Evolutionary conservation across 2,329 filamentous ascomycete genomes (phyloP), one percentile per base, ranked within the genome.

Genomic region (Trichoderma sp.): DNA sequence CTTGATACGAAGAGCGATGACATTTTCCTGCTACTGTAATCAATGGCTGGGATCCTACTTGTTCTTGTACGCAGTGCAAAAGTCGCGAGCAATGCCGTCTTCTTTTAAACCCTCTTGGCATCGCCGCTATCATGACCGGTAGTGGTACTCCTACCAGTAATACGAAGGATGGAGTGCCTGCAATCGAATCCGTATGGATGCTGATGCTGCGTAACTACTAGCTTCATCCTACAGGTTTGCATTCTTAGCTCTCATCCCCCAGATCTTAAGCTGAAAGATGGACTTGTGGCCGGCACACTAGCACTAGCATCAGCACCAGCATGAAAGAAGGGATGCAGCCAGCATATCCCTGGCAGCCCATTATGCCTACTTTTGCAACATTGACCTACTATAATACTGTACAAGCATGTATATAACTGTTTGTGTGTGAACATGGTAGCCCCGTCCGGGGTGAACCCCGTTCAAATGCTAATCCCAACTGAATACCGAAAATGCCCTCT

Each of bases 381-480:
- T 13, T 43, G 6, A 6, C n/a, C 43, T 11, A 34, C 32, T 34
- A 43, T 4, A 30, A 7, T 65, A 30, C 21, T 2, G 4, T 18
- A 55, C 32, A 30, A 4, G 49, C 37, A 5, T 46, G 52, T 43
- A 34, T 43, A 34, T 24, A 24, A 14, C 16, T n/a, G 39, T n/a
- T 3, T n/a, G 39, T 6, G 37, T 43, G 39, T 43, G 39, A n/a
- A 18, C 39, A 18, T n/a, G 39, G 39, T 18, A 8, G 39, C 39
- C 39, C 28, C 14, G 37, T 37, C 52, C 52, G 46, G 63, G 63
- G 63, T 10, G 4, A 18, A 14, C n/a, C 37, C 52, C 13, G 28
- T 37, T 54, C 51, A 30, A 39, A 21, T 66, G 39, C 64, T 59
- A 66, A 59, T 34, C 64, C 64, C 54, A 59, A 58, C 54, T 34